Percentiles rank a stretch among this genome's conserved stretches.
phyloP scores from a whole-genome alignment of 2,329 filamentous ascomycete genomes.

The Colletotrichum simmondsii region DNA sequence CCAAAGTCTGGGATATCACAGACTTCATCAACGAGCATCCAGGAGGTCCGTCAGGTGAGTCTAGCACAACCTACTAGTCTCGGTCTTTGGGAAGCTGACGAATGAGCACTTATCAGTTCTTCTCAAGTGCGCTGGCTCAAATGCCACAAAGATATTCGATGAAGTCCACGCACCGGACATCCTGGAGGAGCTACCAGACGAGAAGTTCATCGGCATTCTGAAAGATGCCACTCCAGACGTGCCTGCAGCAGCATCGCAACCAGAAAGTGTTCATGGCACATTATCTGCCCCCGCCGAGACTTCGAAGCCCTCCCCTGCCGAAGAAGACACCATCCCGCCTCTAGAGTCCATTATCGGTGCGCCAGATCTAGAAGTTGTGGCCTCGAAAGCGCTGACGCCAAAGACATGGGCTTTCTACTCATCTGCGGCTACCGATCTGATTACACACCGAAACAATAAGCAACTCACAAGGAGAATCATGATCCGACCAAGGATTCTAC shows the following conservation, averaged over 20 bases:
- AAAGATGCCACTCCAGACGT: slow-evolving; percentile 45
- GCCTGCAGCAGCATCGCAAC: slow-evolving; percentile 51
- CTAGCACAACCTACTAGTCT: neutral
- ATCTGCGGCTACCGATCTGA: slow-evolving; percentile 84
- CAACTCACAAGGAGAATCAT: slow-evolving; percentile 69
- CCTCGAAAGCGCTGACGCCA: slow-evolving; percentile 40
- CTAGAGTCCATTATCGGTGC: slow-evolving; percentile 46
- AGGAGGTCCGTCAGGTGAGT: slow-evolving; percentile 47
- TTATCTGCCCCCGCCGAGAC: neutral
- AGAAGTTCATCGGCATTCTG: slow-evolving; percentile 40
- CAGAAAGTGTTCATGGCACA: slow-evolving; percentile 52
- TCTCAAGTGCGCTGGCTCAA: slow-evolving; percentile 46
- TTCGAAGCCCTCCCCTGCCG: slow-evolving; percentile 44
- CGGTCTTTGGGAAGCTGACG: neutral
- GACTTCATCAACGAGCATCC: slow-evolving; percentile 64
- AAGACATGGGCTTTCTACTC: slow-evolving; percentile 75
- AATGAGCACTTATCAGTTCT: slow-evolving; percentile 55
- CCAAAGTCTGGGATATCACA: slow-evolving; percentile 76
- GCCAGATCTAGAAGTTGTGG: slow-evolving; percentile 48
- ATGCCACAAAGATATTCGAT: slow-evolving; percentile 48
- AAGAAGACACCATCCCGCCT: slow-evolving; percentile 53
- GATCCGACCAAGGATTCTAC: slow-evolving; percentile 82
- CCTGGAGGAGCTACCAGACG: slow-evolving; percentile 40
- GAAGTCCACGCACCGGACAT: slow-evolving; percentile 45
- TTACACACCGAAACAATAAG: slow-evolving; percentile 79